phyloP scores from a whole-genome alignment of 495 filamentous ascomycete species.

The Friedmanniomyces simplex region DNA sequence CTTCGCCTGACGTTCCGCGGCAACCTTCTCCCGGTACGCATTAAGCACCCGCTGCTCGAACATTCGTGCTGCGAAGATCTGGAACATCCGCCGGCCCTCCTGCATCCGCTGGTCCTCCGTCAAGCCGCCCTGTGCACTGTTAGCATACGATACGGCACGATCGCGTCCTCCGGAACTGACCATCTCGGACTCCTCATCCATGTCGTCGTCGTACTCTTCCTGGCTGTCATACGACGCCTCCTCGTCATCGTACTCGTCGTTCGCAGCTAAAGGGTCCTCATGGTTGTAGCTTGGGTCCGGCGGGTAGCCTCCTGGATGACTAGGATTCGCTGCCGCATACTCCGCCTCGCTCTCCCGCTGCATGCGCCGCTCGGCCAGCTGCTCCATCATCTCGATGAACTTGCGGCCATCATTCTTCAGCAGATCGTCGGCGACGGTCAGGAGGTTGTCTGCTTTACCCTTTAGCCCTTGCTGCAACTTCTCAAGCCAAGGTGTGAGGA shows the following conservation, averaged over 20 bases:
- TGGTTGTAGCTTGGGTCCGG: slow-evolving; percentile 52
- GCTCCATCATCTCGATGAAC: slow-evolving; percentile 99
- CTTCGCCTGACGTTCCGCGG: slow-evolving; percentile 79
- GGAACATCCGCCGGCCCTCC: slow-evolving; percentile 96
- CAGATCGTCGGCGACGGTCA: slow-evolving; percentile 96
- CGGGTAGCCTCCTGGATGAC: slow-evolving; percentile 41
- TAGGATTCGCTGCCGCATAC: slow-evolving; percentile 46
- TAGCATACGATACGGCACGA: slow-evolving; percentile 1
- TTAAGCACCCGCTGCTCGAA: slow-evolving; percentile 95
- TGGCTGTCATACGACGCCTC: slow-evolving; percentile 82
- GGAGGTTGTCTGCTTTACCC: slow-evolving; percentile 70
- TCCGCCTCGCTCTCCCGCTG: slow-evolving; percentile 86
- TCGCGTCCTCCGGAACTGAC: slow-evolving; percentile 30
- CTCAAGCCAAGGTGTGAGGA: slow-evolving; percentile 23
- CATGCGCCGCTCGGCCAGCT: slow-evolving; percentile 94
- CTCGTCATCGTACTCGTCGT: slow-evolving; percentile 49
- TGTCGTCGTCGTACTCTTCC: slow-evolving; percentile 78
- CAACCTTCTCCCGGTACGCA: slow-evolving; percentile 95
- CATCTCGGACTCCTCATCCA: slow-evolving; percentile 79
- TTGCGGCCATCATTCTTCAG: slow-evolving; percentile 98
- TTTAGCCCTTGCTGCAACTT: slow-evolving; percentile 30
- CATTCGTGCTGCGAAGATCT: slow-evolving; percentile 98
- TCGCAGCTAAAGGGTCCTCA: slow-evolving; percentile 41
- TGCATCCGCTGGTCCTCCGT: slow-evolving; percentile 98
- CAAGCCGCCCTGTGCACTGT: slow-evolving; percentile 65